Conservation (phyloP, 495 filamentous ascomycete species). For the Aspergillus sclerotiicarbonarius region DNA sequence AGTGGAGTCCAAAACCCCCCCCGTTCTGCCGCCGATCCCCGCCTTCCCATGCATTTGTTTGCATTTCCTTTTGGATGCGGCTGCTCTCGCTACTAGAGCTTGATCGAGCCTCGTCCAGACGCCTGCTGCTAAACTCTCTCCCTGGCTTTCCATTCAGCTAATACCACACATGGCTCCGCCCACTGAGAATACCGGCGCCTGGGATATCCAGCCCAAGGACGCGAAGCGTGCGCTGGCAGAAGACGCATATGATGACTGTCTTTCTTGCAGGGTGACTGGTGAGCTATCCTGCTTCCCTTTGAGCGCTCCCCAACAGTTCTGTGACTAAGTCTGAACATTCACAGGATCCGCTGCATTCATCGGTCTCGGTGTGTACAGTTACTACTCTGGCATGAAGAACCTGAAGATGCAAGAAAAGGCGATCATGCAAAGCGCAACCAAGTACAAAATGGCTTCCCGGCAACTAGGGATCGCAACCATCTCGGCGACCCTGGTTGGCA, state of each 20-base stretch:
- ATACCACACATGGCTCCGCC: constrained; percentile 10
- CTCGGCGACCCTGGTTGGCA: constrained; percentile 63
- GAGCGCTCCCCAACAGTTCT: neutral
- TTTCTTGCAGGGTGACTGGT: constrained; percentile 68
- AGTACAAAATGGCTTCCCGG: constrained; percentile 75
- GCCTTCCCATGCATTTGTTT: constrained; percentile 25
- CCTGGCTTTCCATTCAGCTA: neutral
- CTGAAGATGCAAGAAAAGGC: constrained; percentile 65
- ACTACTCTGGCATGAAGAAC: constrained; percentile 74
- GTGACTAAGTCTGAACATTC: neutral
- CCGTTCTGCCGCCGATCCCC: constrained; percentile 39
- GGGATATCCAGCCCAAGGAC: constrained; percentile 33
- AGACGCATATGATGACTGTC: constrained; percentile 67
- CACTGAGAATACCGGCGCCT: constrained; percentile 8
- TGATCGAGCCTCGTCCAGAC: neutral
- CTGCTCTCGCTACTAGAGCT: neutral
- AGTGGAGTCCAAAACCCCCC: constrained; percentile 17
- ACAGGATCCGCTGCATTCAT: constrained; percentile 80
- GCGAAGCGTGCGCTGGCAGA: constrained; percentile 54
- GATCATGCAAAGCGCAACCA: constrained; percentile 67
- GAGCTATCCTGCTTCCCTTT: constrained; percentile 16
- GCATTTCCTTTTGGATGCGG: constrained; percentile 19
- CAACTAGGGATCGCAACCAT: constrained; percentile 68
- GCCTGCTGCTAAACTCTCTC: neutral
- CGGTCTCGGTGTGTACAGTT: constrained; percentile 87